Conservation (phyloP, 768 basidiomycete species). For the Hericium erinaceus region DNA sequence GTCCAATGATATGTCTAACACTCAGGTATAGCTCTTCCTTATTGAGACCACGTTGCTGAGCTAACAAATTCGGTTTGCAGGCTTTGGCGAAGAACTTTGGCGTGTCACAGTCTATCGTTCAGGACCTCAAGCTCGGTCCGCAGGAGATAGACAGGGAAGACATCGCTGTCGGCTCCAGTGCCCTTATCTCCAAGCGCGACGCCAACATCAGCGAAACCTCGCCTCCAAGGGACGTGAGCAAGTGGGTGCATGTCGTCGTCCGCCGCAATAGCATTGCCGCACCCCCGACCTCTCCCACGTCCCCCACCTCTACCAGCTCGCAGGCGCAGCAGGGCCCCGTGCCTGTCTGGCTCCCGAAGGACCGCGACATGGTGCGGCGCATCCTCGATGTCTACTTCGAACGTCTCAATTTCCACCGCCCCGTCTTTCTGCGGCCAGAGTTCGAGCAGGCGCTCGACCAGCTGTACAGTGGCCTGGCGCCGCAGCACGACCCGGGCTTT, state of each 20-base stretch:
- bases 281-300: slow-evolving; percentile 10
- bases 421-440: slow-evolving; percentile 59
- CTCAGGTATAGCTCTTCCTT: slow-evolving; percentile 32
- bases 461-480: slow-evolving; percentile 49
- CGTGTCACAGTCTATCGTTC: slow-evolving; percentile 62
- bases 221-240: slow-evolving; percentile 47
- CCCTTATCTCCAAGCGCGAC: slow-evolving; percentile 62
- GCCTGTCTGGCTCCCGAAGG: slow-evolving; percentile 66
- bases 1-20: slow-evolving; percentile 68
- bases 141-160: slow-evolving; percentile 53
- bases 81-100: slow-evolving; percentile 74
- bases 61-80: slow-evolving; percentile 20
- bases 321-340: slow-evolving; percentile 28
- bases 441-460: slow-evolving; percentile 57
- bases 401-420: slow-evolving; percentile 72
- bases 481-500: slow-evolving; percentile 66
- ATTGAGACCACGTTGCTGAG: slow-evolving; percentile 1
- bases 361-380: slow-evolving; percentile 51
- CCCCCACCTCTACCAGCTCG: slow-evolving; percentile 5
- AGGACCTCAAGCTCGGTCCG: slow-evolving; percentile 46
- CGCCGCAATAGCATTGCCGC: slow-evolving; percentile 34
- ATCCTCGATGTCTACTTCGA: slow-evolving; percentile 68
- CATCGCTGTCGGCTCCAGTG: slow-evolving; percentile 66
- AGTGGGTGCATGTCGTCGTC: slow-evolving; percentile 52
- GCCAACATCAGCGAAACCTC: slow-evolving; percentile 44